Percentiles rank a stretch among this genome's conserved stretches.
These are phyloP conservation scores for Fusarium agapanthi DNA, from an alignment of 2,329 filamentous ascomycete species.

Conservation along the genomic window DNA sequence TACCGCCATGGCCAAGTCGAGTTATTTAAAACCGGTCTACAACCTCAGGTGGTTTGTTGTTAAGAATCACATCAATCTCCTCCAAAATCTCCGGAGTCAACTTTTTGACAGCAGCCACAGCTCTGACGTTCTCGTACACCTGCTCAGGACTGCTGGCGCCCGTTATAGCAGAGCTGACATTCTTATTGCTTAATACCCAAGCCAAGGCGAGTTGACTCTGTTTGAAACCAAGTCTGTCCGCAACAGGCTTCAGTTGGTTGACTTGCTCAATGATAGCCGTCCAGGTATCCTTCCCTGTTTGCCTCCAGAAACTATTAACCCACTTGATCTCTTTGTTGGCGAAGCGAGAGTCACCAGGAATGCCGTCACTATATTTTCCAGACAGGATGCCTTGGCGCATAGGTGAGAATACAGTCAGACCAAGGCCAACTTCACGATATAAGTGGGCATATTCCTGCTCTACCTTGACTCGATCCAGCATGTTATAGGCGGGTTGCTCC, in stretches of 20 bases:
- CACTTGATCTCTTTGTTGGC: conserved; percentile 64
- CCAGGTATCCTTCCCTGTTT: conserved; percentile 62
- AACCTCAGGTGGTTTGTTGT: conserved; percentile 64
- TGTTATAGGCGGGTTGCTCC: conserved; percentile 74
- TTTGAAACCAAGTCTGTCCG: conserved; percentile 69
- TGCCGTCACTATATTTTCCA: conserved; percentile 73
- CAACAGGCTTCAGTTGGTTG: conserved; percentile 67
- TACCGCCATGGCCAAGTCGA: background rate
- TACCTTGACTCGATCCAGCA: conserved; percentile 68
- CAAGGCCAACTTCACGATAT: conserved; percentile 67
- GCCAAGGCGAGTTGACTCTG: conserved; percentile 65
- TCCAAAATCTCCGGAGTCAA: conserved; percentile 66
- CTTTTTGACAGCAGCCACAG: conserved; percentile 61
- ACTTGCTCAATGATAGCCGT: conserved; percentile 67
- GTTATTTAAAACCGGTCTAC: conserved; percentile 36
- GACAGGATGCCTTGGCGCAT: conserved; percentile 67
- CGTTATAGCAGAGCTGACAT: conserved; percentile 69
- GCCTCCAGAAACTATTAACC: conserved; percentile 62
- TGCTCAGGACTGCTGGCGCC: conserved; percentile 67
- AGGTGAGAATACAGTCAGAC: conserved; percentile 71
- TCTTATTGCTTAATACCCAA: conserved; percentile 70
- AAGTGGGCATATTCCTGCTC: conserved; percentile 69
- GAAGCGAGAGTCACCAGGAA: conserved; percentile 67
- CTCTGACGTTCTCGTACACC: conserved; percentile 67
- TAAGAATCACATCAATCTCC: conserved; percentile 67